Evolutionary conservation across 805 yeast species (phyloP), one percentile per base, ranked within the genome.

Genomic region (Starmerella sp.): DNA sequence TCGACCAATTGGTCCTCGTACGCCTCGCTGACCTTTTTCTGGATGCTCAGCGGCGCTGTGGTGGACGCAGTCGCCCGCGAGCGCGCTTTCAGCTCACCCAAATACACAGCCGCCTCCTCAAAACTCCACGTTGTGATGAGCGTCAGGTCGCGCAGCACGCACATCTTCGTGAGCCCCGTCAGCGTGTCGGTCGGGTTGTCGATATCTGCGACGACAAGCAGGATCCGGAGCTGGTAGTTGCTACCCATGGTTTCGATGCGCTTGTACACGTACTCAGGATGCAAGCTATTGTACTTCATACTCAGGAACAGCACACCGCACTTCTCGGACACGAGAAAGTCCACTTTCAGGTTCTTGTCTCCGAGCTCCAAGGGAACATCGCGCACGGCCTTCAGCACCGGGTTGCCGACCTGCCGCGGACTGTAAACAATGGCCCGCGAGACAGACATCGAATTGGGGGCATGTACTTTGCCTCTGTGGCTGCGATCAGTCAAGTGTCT

Each of bases 241-340:
- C 60, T 57, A 14, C 73, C 73, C 15, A 73, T 61, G 49, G 62
- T 59, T 28, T 60, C 58, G 29, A 73, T 67, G 14, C 76, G 66
- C 17, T 61, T 59, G 62, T 65, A 67, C 17, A 73, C 70, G 55
- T 73, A 72, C 55, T 72, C 76, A 4, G 75, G 76, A 46, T 69
- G 73, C 32, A 73, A 59, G 13, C 66, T 56, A 56, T 69, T 70
- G 52, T 69, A 69, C 41, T 66, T 55, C 51, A 69, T 55, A 36
- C 66, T 65, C 53, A 73, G 62, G 53, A 66, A 73, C 38, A 73
- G 63, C 22, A 65, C 71, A 39, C 74, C 69, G 35, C 66, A 62
- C 4, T 63, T 59, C 22, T 62, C 63, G 7, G 71, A 70, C 8
- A 71, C 60, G 3, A 68, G 62, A 50, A 64, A 73, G 55, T 73